A percentile compares a stretch with the other conserved stretches of the same genome.
Evolutionary conservation across 306 rosid species (phyloP).

Genomic region (Cercis canadensis): DNA sequence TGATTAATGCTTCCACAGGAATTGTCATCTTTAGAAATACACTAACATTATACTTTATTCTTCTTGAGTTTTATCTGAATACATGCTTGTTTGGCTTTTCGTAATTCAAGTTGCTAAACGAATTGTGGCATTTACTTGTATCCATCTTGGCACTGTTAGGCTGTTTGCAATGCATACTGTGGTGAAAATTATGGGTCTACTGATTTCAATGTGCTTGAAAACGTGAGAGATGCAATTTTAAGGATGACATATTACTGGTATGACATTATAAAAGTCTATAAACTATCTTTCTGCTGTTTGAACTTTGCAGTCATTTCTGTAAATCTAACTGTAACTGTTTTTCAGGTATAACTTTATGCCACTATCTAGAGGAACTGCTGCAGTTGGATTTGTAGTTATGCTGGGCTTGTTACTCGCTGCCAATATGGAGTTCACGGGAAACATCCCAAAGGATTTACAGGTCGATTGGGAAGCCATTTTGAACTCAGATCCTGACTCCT

Average conservation of each 20-base stretch:
- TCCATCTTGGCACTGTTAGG: slow-evolving; percentile 53
- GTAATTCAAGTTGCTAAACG: slow-evolving; percentile 8
- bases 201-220: slow-evolving; percentile 74
- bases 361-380: slow-evolving; percentile 93
- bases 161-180: slow-evolving; percentile 81
- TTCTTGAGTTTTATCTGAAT: slow-evolving; percentile 24
- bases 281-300: slow-evolving; percentile 23
- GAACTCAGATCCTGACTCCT: slow-evolving; percentile 67
- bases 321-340: slow-evolving; percentile 14
- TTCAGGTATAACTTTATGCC: slow-evolving; percentile 99
- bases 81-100: slow-evolving; percentile 17
- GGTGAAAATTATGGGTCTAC: slow-evolving; percentile 89
- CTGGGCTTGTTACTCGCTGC: slow-evolving; percentile 94
- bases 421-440: slow-evolving; percentile 90
- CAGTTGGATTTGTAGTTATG: slow-evolving; percentile 81
- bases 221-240: slow-evolving; percentile 88
- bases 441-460: slow-evolving; percentile 79
- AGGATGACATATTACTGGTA: slow-evolving; percentile 99
- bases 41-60: slow-evolving; percentile 17
- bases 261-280: slow-evolving; percentile 27
- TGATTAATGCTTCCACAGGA: slow-evolving; percentile 19
- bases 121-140: slow-evolving; percentile 25
- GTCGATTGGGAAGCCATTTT: slow-evolving; percentile 98
- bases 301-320: slow-evolving; percentile 32
- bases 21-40: slow-evolving; percentile 22